Evolutionary conservation across 2,329 filamentous ascomycete species (phyloP).

Genomic region (Cephalotrichum gorgonifer): DNA sequence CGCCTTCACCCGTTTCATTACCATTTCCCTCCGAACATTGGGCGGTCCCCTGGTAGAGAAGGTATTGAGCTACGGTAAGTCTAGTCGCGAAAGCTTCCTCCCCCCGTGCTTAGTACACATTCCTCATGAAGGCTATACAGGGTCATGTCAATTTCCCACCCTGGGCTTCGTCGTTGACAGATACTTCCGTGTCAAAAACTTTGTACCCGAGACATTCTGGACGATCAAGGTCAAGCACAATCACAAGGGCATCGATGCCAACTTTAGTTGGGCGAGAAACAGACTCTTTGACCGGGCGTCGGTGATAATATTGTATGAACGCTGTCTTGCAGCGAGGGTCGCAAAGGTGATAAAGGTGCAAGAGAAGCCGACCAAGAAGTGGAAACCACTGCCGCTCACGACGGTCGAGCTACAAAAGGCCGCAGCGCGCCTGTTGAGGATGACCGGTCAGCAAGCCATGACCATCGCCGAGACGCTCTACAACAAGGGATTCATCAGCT

Average conservation of each 20-base stretch:
- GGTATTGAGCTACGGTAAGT: conserved; percentile 70
- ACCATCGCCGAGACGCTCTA: conserved; percentile 77
- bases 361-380: conserved; percentile 87
- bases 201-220: conserved; percentile 90
- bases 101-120: not conserved
- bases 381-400: conserved; percentile 85
- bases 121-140: conserved; percentile 28
- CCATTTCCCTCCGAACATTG: conserved; percentile 62
- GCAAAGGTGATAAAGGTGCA: conserved; percentile 78
- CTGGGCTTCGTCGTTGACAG: conserved; percentile 94
- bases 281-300: conserved; percentile 82
- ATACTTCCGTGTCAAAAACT: conserved; percentile 89
- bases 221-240: conserved; percentile 74
- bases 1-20: conserved; percentile 84
- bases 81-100: not conserved
- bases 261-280: conserved; percentile 73
- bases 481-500: conserved; percentile 92
- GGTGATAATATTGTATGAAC: conserved; percentile 73
- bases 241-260: conserved; percentile 67
- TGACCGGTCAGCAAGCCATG: conserved; percentile 90
- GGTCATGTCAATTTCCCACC: conserved; percentile 92
- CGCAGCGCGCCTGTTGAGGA: conserved; percentile 77
- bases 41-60: conserved; percentile 55
- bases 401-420: conserved; percentile 96
- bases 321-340: conserved; percentile 64